phyloP scores from a whole-genome alignment of 768 basidiomycete genomes.

The Coprinopsis marcescibilis region DNA sequence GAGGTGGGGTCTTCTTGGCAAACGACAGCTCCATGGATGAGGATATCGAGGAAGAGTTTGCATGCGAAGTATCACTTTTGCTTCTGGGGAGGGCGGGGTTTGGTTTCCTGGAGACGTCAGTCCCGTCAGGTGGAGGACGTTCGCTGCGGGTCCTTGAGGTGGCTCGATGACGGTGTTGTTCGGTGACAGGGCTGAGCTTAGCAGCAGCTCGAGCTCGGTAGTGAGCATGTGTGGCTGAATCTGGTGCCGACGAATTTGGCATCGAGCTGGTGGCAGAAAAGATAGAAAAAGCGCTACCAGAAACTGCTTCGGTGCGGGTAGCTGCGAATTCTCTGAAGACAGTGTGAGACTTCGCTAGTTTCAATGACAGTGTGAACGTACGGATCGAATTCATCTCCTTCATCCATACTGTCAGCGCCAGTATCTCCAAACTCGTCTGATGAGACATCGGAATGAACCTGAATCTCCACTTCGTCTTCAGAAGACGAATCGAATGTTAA shows the following conservation, averaged over 20 bases:
- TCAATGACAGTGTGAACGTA: slow-evolving; percentile 29
- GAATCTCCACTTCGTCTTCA: slow-evolving; percentile 48
- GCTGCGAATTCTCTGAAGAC: slow-evolving; percentile 60
- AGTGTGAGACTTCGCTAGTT: not conserved
- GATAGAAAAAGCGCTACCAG: slow-evolving; percentile 58
- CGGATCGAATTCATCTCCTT: slow-evolving; percentile 78
- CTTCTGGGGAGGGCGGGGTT: not conserved
- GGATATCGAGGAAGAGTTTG: slow-evolving; percentile 2
- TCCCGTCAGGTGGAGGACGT: too few relatives aligned
- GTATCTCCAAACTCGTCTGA: slow-evolving; percentile 48
- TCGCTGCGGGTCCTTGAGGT: too few relatives aligned
- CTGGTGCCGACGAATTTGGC: slow-evolving; percentile 48
- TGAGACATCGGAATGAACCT: slow-evolving; percentile 35
- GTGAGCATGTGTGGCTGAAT: slow-evolving; percentile 40
- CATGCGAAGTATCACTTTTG: slow-evolving; percentile 7
- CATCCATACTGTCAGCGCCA: slow-evolving; percentile 49
- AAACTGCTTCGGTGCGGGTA: slow-evolving; percentile 45
- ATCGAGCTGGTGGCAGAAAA: slow-evolving; percentile 50
- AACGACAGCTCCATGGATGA: slow-evolving; percentile 30
- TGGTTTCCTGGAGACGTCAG: slow-evolving; percentile 6
- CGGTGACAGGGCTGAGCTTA: slow-evolving; percentile 61
- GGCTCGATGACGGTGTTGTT: slow-evolving; percentile 29
- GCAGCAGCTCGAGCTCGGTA: slow-evolving; percentile 33
- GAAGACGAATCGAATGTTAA: slow-evolving; percentile 49
- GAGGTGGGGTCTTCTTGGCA: slow-evolving; percentile 42